Evolutionary conservation across 2,329 filamentous ascomycete genomes (phyloP).

Genomic region (Shiraia sp.): DNA sequence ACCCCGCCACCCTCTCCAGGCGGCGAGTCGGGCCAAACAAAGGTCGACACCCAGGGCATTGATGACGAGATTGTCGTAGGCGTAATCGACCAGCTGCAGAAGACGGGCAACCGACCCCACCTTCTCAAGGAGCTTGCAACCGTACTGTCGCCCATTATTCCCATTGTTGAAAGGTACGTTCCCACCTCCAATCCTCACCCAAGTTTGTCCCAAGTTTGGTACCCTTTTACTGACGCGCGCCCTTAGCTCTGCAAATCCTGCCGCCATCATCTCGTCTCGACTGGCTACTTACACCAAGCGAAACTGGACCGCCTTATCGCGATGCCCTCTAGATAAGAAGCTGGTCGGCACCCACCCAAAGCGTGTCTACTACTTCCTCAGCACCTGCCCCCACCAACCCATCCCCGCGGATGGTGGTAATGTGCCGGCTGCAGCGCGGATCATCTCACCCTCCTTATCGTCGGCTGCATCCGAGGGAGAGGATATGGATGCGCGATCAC

Average conservation of each 20-base stretch:
- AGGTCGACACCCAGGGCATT: slow-evolving; percentile 79
- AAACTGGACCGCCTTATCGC: slow-evolving; percentile 72
- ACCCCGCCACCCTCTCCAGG: slow-evolving; percentile 79
- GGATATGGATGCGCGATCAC: slow-evolving; percentile 61
- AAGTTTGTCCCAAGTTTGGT: slow-evolving; percentile 19
- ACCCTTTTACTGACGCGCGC: slow-evolving; percentile 43
- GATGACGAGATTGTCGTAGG: slow-evolving; percentile 95
- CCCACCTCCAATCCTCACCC: slow-evolving; percentile 16
- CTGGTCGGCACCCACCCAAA: slow-evolving; percentile 90
- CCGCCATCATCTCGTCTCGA: slow-evolving; percentile 91
- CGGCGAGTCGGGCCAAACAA: slow-evolving; percentile 54
- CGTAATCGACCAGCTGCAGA: slow-evolving; percentile 84
- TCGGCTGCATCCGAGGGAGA: slow-evolving; percentile 73
- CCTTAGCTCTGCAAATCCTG: slow-evolving; percentile 89
- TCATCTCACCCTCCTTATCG: slow-evolving; percentile 87
- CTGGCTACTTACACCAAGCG: slow-evolving; percentile 89
- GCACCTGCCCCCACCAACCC: slow-evolving; percentile 80
- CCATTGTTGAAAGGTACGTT: slow-evolving; percentile 88
- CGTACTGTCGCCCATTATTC: slow-evolving; percentile 74
- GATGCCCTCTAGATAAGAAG: slow-evolving; percentile 90
- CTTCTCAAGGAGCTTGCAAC: slow-evolving; percentile 90
- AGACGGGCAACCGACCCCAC: slow-evolving; percentile 88
- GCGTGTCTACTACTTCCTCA: slow-evolving; percentile 95
- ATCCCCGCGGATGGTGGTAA: slow-evolving; percentile 69
- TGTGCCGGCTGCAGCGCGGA: slow-evolving; percentile 56